Base-by-base conservation (phyloP, 768 basidiomycete species). In the Suillus plorans region DNA sequence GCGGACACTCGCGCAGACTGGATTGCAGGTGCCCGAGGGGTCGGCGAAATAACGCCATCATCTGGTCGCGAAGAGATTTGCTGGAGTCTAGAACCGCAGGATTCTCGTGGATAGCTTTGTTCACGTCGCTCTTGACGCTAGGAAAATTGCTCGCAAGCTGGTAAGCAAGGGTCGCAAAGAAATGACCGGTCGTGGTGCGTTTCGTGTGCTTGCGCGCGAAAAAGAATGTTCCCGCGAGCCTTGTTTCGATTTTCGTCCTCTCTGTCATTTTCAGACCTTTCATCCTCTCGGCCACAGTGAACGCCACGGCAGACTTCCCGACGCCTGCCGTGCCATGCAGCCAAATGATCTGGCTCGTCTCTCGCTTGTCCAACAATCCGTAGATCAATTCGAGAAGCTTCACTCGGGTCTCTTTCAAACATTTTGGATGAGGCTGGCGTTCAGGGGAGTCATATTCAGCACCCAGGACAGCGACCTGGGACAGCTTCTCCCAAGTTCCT, bases 401-500 rank as follows among this genome's bases (percentile, higher is more conserved):
- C 10, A 28, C 39, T 3, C 39, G 39, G 39, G 25, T 58, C 5
- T 22, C 56, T 39, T 37, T 2, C 25, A 58, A 41, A 28, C 39
- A 58, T 28, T 58, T 58, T 0, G 39, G 25, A 28, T 28, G 39
- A 16, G 39, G 57, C 10, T 58, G 25, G 25, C 39, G 18, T 58
- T 58, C 57, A 18, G 22, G 39, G 0, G 57, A 58, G 10, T 58
- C 25, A 58, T 28, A 58, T 25, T 41, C 14, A 12, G 57, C 57
- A 3, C 22, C 57, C 16, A 1, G 9, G 16, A 58, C 5, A 41
- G 57, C 39, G 3, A 58, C 39, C 18, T 25, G 22, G 9, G 39
- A 28, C 39, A 58, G 57, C 57, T 58, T 41, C 16, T 56, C 52
- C 52, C 52, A 53, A 53, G 52, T 9, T 53, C 52, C 34, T 58